These are phyloP conservation scores for Xylariaceae sp. DNA, from an alignment of 2,329 filamentous ascomycete species.

Conservation along the genomic window DNA sequence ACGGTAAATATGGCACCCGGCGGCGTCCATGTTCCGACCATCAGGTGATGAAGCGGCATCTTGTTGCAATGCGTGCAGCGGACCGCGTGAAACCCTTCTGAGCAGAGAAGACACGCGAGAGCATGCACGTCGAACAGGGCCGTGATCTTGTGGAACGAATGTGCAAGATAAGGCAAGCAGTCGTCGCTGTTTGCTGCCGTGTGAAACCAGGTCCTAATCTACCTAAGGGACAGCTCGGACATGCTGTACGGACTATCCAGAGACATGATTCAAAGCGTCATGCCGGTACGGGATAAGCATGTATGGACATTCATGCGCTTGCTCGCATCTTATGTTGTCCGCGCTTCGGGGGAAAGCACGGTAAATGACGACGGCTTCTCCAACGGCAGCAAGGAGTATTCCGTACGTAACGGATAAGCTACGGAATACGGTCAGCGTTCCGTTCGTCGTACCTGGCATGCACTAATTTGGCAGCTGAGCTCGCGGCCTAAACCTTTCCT, in stretches of 20 bases:
- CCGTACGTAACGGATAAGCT: neutral
- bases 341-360: conserved; percentile 7
- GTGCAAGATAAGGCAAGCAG: conserved; percentile 4
- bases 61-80: conserved; percentile 31
- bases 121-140: conserved; percentile 2
- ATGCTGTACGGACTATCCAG: neutral
- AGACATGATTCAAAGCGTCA: neutral
- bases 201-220: neutral
- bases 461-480: neutral
- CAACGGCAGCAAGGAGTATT: conserved; percentile 15
- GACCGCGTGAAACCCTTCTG: conserved; percentile 1
- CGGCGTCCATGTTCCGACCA: conserved; percentile 88
- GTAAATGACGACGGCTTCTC: conserved; percentile 13
- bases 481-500: neutral
- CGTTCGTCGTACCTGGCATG: neutral
- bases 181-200: conserved; percentile 1
- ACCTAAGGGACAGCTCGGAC: neutral
- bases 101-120: conserved; percentile 7
- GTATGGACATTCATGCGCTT: conserved; percentile 1
- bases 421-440: no score
- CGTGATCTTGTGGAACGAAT: conserved; percentile 7
- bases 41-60: conserved; percentile 79
- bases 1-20: conserved; percentile 88
- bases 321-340: neutral
- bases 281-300: neutral